phyloP scores from a whole-genome alignment of 805 yeast genomes.

The Candida andamanensis region DNA sequence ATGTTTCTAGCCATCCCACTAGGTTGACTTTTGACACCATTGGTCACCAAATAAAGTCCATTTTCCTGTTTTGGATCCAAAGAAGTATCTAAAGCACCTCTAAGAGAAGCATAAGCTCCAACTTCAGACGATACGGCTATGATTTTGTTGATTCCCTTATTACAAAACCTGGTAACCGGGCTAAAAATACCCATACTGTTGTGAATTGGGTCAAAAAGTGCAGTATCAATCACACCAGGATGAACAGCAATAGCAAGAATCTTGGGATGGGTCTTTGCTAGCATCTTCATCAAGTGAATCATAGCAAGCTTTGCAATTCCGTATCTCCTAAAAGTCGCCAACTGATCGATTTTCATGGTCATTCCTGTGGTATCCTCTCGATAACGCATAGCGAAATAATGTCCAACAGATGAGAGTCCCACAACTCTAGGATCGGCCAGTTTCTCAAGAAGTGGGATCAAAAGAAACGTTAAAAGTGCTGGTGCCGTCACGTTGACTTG shows the following conservation, averaged over 20 bases:
- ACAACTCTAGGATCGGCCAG: slow-evolving; percentile 25
- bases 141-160: slow-evolving; percentile 12
- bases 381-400: slow-evolving; percentile 19
- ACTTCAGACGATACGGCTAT: slow-evolving; percentile 29
- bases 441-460: slow-evolving; percentile 23
- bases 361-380: slow-evolving; percentile 20
- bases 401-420: slow-evolving; percentile 29
- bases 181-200: slow-evolving; percentile 1
- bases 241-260: slow-evolving; percentile 31
- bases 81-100: slow-evolving; percentile 26
- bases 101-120: slow-evolving; percentile 30
- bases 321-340: slow-evolving; percentile 30
- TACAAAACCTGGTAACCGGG: slow-evolving; percentile 3
- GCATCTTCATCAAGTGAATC: slow-evolving; percentile 25
- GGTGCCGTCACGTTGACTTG: slow-evolving; percentile 36
- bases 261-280: slow-evolving; percentile 25
- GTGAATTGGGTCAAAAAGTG: slow-evolving; percentile 20
- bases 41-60: slow-evolving; percentile 28
- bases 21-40: slow-evolving; percentile 25
- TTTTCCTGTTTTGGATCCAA: slow-evolving; percentile 18
- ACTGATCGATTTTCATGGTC: slow-evolving; percentile 19
- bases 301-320: slow-evolving; percentile 29
- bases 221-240: slow-evolving; percentile 36
- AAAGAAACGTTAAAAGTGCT: slow-evolving; percentile 25
- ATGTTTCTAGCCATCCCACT: too few relatives aligned